Evolutionary conservation across 208 protist genomes (phyloP), one percentile per base, ranked within the genome.

Genomic region (Trypanosomatidae sp.): DNA sequence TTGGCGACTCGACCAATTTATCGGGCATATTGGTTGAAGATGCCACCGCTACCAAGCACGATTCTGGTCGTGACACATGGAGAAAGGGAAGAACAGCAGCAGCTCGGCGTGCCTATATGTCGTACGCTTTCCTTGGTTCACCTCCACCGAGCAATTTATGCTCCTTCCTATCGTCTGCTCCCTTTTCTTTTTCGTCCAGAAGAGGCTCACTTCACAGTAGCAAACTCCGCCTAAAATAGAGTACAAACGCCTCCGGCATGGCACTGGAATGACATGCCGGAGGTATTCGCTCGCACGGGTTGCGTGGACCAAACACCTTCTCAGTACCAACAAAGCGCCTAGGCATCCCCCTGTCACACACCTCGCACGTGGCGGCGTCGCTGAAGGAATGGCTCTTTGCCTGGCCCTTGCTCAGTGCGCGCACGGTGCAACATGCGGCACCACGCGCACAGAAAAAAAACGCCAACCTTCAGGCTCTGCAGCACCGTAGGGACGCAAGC

Each of bases 381-480:
- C 53, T 33, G 22, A 59, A 59, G 25, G 53, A 13, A 4, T 33
- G 25, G 10, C 19, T 33, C 25, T 17, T 25, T 10, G 53, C 25
- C 25, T 59, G 53, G 0, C 53, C 53, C 53, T 33, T 10, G 53
- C 17, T 7, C 17, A 17, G 17, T 64, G 15, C 41, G 6, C 41
- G n/a, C 19, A 19, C 36, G 10, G 10, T 8, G 15, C n/a, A 28
- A 47, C n/a, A 19, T 91, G 74, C 10, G 58, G 66, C 28, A 90
- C 72, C n/a, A 72, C 73, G 43, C 68, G 77, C 9, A 52, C 65
- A 46, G 86, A 86, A 41, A 86, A 86, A 87, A 90, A 28, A 85
- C 59, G 49, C 80, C 81, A 10, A 89, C 59, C 28, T 78, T 78
- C 13, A 79, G 83, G 52, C 80, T 83, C 74, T 90, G 85, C 67